These are phyloP conservation scores for Penicillium sp. DNA, from an alignment of 2,329 filamentous ascomycete species.

Conservation along the genomic window DNA sequence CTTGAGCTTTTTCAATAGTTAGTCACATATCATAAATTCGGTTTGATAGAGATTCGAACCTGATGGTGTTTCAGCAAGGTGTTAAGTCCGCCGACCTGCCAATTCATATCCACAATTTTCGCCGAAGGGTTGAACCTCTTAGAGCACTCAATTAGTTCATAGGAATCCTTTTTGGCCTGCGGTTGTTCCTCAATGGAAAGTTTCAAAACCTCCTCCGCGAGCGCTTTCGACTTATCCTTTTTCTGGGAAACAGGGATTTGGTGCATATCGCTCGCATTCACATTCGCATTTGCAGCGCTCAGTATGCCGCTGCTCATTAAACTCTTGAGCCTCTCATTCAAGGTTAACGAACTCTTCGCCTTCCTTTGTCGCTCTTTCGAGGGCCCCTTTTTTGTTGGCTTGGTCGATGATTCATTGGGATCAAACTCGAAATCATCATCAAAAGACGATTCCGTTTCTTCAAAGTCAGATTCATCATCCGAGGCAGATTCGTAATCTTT, in stretches of 20 bases:
- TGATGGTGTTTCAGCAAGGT: slow-evolving; percentile 40
- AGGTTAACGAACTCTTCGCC: neutral
- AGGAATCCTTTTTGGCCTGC: slow-evolving; percentile 27
- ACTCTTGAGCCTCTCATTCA: neutral
- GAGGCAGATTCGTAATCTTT: neutral
- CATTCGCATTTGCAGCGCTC: slow-evolving; percentile 28
- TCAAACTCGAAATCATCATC: neutral
- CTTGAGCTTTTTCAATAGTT: slow-evolving; percentile 25
- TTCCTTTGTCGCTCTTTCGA: too few species aligned
- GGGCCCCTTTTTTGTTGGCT: neutral
- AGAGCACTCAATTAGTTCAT: slow-evolving; percentile 27
- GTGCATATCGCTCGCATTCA: slow-evolving; percentile 26
- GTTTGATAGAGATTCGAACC: slow-evolving; percentile 16
- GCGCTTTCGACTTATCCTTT: slow-evolving; percentile 30
- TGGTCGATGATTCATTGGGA: neutral
- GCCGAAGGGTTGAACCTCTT: slow-evolving; percentile 30
- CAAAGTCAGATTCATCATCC: neutral
- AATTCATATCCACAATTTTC: slow-evolving; percentile 32
- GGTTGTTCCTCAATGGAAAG: slow-evolving; percentile 30
- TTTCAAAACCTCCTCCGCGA: slow-evolving; percentile 33
- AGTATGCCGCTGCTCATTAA: neutral
- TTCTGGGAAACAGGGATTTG: slow-evolving; percentile 27
- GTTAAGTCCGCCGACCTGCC: slow-evolving; percentile 34
- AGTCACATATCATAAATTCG: neutral
- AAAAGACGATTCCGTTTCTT: neutral